Evolutionary conservation across 768 basidiomycete species (phyloP).

Genomic region (Hirschioporus abietinus): DNA sequence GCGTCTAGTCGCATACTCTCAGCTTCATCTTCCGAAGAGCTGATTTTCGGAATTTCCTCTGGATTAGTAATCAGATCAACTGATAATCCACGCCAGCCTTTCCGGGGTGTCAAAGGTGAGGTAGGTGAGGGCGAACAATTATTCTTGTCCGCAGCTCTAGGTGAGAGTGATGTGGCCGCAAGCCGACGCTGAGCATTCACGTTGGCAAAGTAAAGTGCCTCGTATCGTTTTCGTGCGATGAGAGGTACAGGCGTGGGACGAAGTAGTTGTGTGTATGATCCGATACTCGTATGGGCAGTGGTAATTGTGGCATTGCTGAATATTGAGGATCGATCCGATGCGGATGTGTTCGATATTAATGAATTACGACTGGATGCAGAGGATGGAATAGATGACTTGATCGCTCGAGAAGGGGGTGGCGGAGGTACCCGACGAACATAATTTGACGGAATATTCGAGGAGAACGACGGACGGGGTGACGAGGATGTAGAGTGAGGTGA

Average conservation of each 20-base stretch:
- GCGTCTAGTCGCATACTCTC: constrained; percentile 41
- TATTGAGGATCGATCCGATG: constrained; percentile 58
- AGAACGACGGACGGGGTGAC: constrained; percentile 26
- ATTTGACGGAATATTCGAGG: constrained; percentile 28
- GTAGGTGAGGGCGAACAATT: constrained; percentile 15
- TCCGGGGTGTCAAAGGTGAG: constrained; percentile 35
- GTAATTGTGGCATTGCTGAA: constrained; percentile 39
- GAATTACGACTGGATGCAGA: constrained; percentile 34
- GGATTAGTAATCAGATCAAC: constrained; percentile 56
- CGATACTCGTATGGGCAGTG: constrained; percentile 26
- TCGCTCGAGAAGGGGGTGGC: constrained; percentile 30
- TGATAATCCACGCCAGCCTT: constrained; percentile 71
- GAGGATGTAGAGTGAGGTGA: constrained; percentile 16
- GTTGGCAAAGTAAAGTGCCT: constrained; percentile 59
- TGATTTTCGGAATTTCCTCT: constrained; percentile 25
- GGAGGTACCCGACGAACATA: constrained; percentile 38
- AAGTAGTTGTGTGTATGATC: constrained; percentile 28
- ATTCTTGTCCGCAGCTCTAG: constrained; percentile 23
- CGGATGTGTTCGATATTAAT: constrained; percentile 26
- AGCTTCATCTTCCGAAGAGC: constrained; percentile 19
- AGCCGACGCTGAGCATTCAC: constrained; percentile 29
- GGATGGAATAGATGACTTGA: constrained; percentile 17
- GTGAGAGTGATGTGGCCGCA: neutral
- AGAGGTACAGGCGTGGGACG: constrained; percentile 67
- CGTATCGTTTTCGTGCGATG: constrained; percentile 60